Percentiles rank a stretch among this genome's conserved stretches.
These are phyloP conservation scores for Syzygium malaccense DNA, from an alignment of 441 rosid species.

Conservation along the genomic window DNA sequence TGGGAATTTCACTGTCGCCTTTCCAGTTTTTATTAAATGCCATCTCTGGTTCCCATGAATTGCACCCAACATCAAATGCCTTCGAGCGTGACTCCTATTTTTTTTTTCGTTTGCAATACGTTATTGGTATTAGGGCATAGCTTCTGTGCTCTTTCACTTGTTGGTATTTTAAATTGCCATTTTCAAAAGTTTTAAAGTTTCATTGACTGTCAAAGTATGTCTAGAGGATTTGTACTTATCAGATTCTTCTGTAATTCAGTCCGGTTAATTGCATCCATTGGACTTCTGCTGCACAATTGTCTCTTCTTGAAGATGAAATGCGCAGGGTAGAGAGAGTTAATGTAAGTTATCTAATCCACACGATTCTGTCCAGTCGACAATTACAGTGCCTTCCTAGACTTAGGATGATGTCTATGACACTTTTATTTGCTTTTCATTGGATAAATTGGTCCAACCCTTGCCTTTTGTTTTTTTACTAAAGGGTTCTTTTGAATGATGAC, in stretches of 20 bases:
- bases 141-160: neutral
- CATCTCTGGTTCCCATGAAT: neutral
- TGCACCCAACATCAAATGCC: neutral
- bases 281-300: constrained; percentile 88
- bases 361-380: neutral
- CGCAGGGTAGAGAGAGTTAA: constrained; percentile 91
- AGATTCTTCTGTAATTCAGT: constrained; percentile 30
- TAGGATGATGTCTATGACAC: neutral
- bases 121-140: neutral
- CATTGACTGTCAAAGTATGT: neutral
- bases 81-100: neutral
- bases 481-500: constrained; percentile 18
- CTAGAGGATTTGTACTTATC: constrained; percentile 1
- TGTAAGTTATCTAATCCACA: constrained; percentile 30
- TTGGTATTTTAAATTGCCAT: neutral
- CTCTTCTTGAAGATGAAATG: constrained; percentile 98
- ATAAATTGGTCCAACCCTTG: neutral
- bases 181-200: neutral
- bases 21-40: neutral
- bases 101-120: neutral
- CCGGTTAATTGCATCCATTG: constrained; percentile 96
- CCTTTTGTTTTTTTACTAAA: neutral
- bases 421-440: neutral
- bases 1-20: neutral
- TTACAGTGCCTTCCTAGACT: neutral